Conservation (phyloP, 139 green algal species). For the Chlorella sp. region DNA sequence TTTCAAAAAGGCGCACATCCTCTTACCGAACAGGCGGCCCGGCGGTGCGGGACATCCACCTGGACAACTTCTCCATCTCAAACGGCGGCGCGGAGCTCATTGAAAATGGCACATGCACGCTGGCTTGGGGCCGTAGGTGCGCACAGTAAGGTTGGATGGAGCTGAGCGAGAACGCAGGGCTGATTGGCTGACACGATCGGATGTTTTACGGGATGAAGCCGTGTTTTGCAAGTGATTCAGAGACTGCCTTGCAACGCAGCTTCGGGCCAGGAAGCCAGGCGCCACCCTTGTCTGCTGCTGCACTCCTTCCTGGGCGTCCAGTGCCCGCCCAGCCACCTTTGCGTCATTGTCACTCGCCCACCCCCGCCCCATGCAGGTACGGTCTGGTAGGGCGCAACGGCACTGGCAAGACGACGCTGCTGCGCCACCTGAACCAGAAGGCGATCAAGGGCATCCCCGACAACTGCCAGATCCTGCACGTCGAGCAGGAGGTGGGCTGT, state of each 20-base stretch:
- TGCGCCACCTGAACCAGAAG: constrained; percentile 75
- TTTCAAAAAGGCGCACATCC: neutral
- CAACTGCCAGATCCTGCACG: constrained; percentile 82
- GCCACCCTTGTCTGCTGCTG: neutral
- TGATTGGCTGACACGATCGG: too few relatives aligned
- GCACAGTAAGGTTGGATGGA: too few relatives aligned
- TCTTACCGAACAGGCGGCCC: constrained; percentile 46
- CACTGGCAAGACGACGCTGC: constrained; percentile 89
- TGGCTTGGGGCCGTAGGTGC: constrained; percentile 72
- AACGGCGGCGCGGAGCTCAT: constrained; percentile 81
- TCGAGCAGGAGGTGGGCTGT: constrained; percentile 85
- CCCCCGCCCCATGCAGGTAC: constrained; percentile 53
- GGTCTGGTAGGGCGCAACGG: constrained; percentile 85
- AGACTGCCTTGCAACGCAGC: too few relatives aligned
- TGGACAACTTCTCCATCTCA: constrained; percentile 81
- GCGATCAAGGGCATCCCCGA: constrained; percentile 81
- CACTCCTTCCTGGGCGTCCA: too few relatives aligned
- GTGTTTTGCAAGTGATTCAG: too few relatives aligned
- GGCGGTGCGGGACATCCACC: constrained; percentile 71
- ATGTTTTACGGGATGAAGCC: too few relatives aligned
- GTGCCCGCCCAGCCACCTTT: too few relatives aligned
- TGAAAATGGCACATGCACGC: constrained; percentile 58
- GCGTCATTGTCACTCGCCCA: neutral
- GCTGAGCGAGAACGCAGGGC: too few relatives aligned
- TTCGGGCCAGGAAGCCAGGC: too few relatives aligned